A percentile compares a stretch with the other conserved stretches of the same genome.
phyloP scores from a whole-genome alignment of 2,329 filamentous ascomycete genomes.

The Apiospora marii region DNA sequence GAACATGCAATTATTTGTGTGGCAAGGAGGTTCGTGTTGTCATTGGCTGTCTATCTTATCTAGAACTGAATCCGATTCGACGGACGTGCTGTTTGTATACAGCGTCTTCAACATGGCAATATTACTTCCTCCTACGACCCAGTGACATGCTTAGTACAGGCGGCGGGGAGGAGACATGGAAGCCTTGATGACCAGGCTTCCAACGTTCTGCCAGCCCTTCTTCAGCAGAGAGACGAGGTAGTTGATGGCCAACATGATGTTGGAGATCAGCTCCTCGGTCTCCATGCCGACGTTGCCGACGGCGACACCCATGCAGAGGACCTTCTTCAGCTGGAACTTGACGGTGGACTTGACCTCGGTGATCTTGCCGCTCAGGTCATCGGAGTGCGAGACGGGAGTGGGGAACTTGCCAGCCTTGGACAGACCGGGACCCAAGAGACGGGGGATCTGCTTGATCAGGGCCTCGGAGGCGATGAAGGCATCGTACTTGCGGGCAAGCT shows the following conservation, averaged over 20 bases:
- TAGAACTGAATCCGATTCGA: neutral
- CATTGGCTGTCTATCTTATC: constrained; percentile 10
- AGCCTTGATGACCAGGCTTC: constrained; percentile 99
- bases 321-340: constrained; percentile 99
- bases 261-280: constrained; percentile 92
- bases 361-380: constrained; percentile 94
- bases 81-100: neutral
- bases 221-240: constrained; percentile 99
- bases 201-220: constrained; percentile 99
- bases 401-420: constrained; percentile 99
- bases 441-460: constrained; percentile 99
- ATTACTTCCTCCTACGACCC: constrained; percentile 22
- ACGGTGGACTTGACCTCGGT: constrained; percentile 99
- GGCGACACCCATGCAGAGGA: constrained; percentile 99
- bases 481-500: constrained; percentile 99
- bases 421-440: constrained; percentile 98
- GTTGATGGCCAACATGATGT: constrained; percentile 99
- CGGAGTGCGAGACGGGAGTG: constrained; percentile 94
- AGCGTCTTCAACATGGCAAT: constrained; percentile 5
- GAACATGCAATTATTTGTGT: neutral
- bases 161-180: constrained; percentile 99
- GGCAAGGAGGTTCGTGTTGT: constrained; percentile 22
- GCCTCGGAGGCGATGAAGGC: constrained; percentile 97
- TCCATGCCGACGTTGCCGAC: constrained; percentile 99
- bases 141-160: constrained; percentile 76